Percentiles rank a stretch among this genome's conserved stretches.
Conservation (phyloP, 2,329 filamentous ascomycete species). For the Didymella pinodella region DNA sequence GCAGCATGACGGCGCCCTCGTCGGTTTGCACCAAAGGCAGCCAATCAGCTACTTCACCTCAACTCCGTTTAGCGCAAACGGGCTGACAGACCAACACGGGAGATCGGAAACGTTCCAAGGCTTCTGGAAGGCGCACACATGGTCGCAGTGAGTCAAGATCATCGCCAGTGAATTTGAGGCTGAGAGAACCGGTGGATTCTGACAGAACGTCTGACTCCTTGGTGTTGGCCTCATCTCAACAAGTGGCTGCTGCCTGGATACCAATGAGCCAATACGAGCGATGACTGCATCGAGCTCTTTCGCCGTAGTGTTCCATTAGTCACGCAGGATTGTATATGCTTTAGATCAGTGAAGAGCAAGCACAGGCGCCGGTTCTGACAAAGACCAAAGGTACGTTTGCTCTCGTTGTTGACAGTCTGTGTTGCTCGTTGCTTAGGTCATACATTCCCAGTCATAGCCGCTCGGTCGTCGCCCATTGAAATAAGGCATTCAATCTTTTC, state of each 20-base stretch:
- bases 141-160: slow-evolving; percentile 11
- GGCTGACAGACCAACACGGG: neutral
- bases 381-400: neutral
- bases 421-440: too few species aligned
- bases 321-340: neutral
- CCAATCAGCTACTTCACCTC: slow-evolving; percentile 16
- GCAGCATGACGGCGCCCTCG: slow-evolving; percentile 17
- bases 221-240: neutral
- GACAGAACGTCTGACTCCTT: slow-evolving; percentile 10
- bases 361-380: neutral
- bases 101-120: slow-evolving; percentile 4
- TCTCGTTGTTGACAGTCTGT: neutral
- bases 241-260: slow-evolving; percentile 7
- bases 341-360: neutral
- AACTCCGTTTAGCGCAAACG: slow-evolving; percentile 9
- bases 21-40: neutral
- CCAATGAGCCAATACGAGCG: neutral
- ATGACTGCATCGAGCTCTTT: neutral
- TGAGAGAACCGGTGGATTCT: neutral
- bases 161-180: neutral
- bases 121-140: slow-evolving; percentile 17
- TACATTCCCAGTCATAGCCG: too few species aligned
- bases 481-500: too few species aligned
- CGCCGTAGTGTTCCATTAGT: neutral
- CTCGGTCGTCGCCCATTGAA: too few species aligned